These are phyloP conservation scores for Volvox africanus DNA, from an alignment of 139 green algal species.

Conservation along the genomic window DNA sequence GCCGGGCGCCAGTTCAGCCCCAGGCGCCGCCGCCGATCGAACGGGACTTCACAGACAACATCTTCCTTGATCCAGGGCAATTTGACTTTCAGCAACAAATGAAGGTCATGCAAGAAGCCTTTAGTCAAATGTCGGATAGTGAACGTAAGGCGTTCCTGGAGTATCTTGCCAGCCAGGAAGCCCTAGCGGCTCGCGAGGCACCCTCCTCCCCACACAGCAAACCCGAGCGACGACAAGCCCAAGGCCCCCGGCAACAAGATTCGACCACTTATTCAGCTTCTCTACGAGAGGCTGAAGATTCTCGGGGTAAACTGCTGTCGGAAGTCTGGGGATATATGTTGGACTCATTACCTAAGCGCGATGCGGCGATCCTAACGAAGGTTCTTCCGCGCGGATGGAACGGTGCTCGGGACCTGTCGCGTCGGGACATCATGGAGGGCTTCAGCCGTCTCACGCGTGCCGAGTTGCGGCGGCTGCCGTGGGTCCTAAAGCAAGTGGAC, in stretches of 20 bases:
- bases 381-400: slow-evolving; percentile 1
- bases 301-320: neutral
- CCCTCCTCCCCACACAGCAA: neutral
- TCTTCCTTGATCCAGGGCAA: neutral
- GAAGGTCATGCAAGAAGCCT: neutral
- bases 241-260: too few species aligned
- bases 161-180: slow-evolving; percentile 6
- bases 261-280: too few species aligned
- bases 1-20: neutral
- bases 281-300: too few species aligned
- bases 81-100: slow-evolving; percentile 24
- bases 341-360: neutral
- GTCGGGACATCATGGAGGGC: neutral
- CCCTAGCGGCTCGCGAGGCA: neutral
- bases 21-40: slow-evolving; percentile 13
- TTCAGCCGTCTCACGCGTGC: neutral
- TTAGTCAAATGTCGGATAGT: slow-evolving; percentile 1
- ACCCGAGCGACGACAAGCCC: too few species aligned
- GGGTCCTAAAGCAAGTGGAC: neutral
- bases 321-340: neutral
- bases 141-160: slow-evolving; percentile 20
- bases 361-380: neutral
- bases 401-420: neutral
- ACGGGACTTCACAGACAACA: neutral
- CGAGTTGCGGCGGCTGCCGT: neutral